A percentile compares a stretch with the other conserved stretches of the same genome.
These are phyloP conservation scores for Solanum gracilifrons DNA, from an alignment of 257 asterid species.

Conservation along the genomic window DNA sequence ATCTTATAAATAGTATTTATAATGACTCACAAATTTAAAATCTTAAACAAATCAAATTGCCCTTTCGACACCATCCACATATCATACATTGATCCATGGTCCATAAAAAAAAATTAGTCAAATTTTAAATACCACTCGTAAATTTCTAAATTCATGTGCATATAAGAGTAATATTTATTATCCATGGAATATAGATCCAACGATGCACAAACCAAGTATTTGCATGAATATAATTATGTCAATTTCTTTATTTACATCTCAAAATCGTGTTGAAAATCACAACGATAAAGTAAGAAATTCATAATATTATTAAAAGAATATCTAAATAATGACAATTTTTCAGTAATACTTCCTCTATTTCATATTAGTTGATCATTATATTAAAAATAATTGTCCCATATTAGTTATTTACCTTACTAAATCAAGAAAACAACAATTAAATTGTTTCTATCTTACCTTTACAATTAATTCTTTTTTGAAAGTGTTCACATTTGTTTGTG, in stretches of 20 bases:
- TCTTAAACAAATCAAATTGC: too few species aligned
- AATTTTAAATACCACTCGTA: neutral
- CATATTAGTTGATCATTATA: neutral
- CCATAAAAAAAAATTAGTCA: neutral
- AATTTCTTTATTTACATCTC: neutral
- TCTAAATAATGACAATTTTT: neutral
- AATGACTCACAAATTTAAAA: too few species aligned
- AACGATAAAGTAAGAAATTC: neutral
- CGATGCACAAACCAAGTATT: neutral
- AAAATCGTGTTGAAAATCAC: neutral
- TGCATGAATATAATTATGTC: neutral
- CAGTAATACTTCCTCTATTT: neutral
- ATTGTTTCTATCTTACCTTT: neutral
- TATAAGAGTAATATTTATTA: neutral
- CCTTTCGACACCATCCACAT: neutral
- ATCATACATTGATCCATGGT: neutral
- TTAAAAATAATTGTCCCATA: neutral
- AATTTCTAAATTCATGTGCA: neutral
- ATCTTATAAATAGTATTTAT: too few species aligned
- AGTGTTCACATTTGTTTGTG: too few species aligned
- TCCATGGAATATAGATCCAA: neutral
- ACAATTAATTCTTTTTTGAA: too few species aligned
- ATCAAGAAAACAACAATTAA: too few species aligned
- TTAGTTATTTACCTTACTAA: neutral
- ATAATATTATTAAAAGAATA: neutral